phyloP scores from a whole-genome alignment of 352 stramenopile genomes.

The Pythium sukuiense region DNA sequence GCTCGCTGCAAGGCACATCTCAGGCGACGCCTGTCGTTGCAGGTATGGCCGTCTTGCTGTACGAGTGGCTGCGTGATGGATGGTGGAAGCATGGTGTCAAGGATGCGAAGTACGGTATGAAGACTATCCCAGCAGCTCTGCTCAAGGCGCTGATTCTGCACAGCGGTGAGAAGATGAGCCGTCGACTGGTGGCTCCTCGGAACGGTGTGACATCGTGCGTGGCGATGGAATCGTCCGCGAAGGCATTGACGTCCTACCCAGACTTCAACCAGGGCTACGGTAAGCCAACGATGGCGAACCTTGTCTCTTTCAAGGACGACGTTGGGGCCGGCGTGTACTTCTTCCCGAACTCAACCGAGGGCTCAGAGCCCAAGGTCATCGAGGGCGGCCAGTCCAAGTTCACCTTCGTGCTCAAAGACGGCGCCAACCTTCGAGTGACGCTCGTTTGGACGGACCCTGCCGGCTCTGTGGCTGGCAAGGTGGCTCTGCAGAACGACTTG shows the following conservation, averaged over 20 bases:
- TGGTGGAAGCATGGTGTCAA: slow-evolving; percentile 71
- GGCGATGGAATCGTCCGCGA: slow-evolving; percentile 36
- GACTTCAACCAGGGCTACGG: slow-evolving; percentile 80
- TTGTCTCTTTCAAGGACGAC: slow-evolving; percentile 46
- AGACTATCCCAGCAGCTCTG: slow-evolving; percentile 57
- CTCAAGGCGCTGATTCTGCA: slow-evolving; percentile 87
- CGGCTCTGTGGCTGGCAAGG: slow-evolving; percentile 48
- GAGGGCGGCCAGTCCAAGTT: slow-evolving; percentile 51
- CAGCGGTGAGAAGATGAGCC: slow-evolving; percentile 61
- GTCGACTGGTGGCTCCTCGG: slow-evolving; percentile 42
- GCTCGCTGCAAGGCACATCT: slow-evolving; percentile 67
- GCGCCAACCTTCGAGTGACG: slow-evolving; percentile 62
- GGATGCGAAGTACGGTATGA: slow-evolving; percentile 56
- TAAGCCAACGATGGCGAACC: slow-evolving; percentile 62
- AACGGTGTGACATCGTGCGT: slow-evolving; percentile 56
- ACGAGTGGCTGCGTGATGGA: slow-evolving; percentile 87
- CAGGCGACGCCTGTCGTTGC: slow-evolving; percentile 84
- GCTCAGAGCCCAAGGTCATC: slow-evolving; percentile 53
- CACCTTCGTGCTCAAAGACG: slow-evolving; percentile 53
- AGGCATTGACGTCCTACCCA: slow-evolving; percentile 42
- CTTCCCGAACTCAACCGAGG: slow-evolving; percentile 35
- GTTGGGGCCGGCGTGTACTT: slow-evolving; percentile 29
- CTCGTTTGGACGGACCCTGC: slow-evolving; percentile 75
- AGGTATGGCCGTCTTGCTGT: slow-evolving; percentile 77
- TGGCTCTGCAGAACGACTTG: slow-evolving; percentile 67